Evolutionary conservation across 768 basidiomycete species (phyloP), one percentile per base, ranked within the genome.

Genomic region (Pulveroboletus sp.): DNA sequence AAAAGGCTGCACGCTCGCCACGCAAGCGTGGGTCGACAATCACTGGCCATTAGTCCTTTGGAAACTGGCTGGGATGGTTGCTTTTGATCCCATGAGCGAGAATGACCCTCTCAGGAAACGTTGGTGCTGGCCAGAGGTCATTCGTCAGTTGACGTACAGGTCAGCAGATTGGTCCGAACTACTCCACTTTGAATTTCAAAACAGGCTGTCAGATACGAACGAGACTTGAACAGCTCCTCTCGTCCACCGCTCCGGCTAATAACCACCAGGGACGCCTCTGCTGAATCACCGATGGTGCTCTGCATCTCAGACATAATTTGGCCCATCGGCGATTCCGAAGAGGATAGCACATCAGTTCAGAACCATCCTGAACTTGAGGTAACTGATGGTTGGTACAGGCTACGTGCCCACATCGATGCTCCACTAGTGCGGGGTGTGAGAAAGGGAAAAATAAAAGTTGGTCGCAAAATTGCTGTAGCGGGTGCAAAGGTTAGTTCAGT

Each of bases 341-440:
- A 75, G 1, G 69, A 76, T 28, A 71, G 71, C 4, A 44, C 66
- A 17, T 21, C 21, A 21, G 21, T 3, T 21, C 21, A 21, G 21
- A 21, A 21, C 21, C 58, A 74, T 57, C 79, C 85, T 0, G 79
- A 83, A 55, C 68, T 99, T 6, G 96, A 97, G 67, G 71, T 98
- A n/a, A 93, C 93, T 0, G 96, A 99, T 63, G 96, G 96, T 12
- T 99, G 96, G 96, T 99, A 99, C 60, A 73, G 84, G 27, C 73
- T 98, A 7, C 80, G 83, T 12, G 89, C 92, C 0, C 76, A 76
- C 40, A 74, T 90, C 11, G 96, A 98, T 66, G 69, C 71, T 17
- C 79, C 87, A 3, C 73, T 99, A 18, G 76, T 76, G 3, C 77
- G 86, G 39, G 94, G 90, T 2, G 69, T 88, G 8, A 73, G 74